Percentiles rank a stretch among this genome's conserved stretches.
Conservation (phyloP, 1,284 basidiomycete species). For the Puccinia triticina region DNA sequence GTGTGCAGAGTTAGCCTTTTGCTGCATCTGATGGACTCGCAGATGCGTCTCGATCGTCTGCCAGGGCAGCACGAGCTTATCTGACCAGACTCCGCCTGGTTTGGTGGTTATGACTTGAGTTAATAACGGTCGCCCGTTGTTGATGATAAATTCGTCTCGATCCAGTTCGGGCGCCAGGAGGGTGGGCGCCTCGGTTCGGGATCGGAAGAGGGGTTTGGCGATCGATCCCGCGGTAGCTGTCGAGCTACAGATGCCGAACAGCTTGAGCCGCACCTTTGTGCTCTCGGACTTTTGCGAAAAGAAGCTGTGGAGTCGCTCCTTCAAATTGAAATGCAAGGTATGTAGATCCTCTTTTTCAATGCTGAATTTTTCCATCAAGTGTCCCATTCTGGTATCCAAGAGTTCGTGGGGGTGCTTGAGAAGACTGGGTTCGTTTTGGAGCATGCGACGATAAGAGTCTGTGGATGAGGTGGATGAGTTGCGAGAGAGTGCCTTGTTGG, state of each 20-base stretch:
- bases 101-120: constrained; percentile 44
- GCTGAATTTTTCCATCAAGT: constrained; percentile 7
- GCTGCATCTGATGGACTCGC: constrained; percentile 9
- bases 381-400: not conserved
- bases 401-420: not conserved
- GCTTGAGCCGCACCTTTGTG: constrained; percentile 24
- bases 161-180: not conserved
- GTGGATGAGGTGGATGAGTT: constrained; percentile 5
- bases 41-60: constrained; percentile 45
- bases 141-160: constrained; percentile 18
- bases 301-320: constrained; percentile 39
- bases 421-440: not conserved
- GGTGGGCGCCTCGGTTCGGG: not conserved
- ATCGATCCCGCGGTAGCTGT: not conserved
- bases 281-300: constrained; percentile 36
- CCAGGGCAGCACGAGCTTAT: constrained; percentile 40
- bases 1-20: not conserved
- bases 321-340: constrained; percentile 30
- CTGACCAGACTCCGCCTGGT: constrained; percentile 39
- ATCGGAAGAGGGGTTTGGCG: constrained; percentile 7
- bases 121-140: constrained; percentile 33
- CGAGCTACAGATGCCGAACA: constrained; percentile 44
- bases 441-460: not conserved
- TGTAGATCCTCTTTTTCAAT: constrained; percentile 13
- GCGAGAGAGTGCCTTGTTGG: not conserved